Evolutionary conservation across 495 filamentous ascomycete genomes (phyloP).

Genomic region (Staphylotrichum longicolle): DNA sequence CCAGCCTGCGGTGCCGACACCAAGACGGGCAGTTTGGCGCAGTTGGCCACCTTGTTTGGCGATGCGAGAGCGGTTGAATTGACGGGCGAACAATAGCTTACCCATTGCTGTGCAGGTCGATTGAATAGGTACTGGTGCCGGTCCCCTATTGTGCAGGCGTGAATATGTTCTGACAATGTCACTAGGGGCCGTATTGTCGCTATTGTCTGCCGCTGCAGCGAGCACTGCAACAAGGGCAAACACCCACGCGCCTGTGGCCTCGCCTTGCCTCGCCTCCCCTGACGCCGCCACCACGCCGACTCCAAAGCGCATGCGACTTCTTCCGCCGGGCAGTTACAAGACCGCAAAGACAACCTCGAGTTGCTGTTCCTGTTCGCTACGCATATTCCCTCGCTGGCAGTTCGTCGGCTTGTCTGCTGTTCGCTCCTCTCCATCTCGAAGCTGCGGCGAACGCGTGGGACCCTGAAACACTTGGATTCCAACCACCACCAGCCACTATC

Average conservation of each 20-base stretch:
- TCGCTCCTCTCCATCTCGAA: no score
- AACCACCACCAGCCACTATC: neutral
- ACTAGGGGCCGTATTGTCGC: neutral
- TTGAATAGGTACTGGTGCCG: constrained; percentile 5
- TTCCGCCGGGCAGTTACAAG: neutral
- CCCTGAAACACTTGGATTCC: neutral
- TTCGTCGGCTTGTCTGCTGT: no score
- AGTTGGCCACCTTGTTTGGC: constrained; percentile 22
- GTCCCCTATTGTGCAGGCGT: neutral
- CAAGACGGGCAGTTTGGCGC: neutral
- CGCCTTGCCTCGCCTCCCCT: no score
- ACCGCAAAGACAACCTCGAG: neutral
- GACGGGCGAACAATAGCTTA: constrained; percentile 1
- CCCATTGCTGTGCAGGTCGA: neutral
- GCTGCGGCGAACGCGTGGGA: no score
- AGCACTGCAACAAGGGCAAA: neutral
- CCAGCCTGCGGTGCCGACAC: constrained; percentile 20
- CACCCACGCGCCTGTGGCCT: neutral
- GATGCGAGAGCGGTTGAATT: constrained; percentile 16
- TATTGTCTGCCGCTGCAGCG: neutral
- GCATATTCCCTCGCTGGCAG: no score
- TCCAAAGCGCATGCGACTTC: neutral
- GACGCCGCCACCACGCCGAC: neutral
- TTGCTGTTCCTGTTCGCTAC: neutral
- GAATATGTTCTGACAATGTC: neutral